phyloP scores from a whole-genome alignment of 1,139 yeast species.

The Chernovozyma sophiae-reginae region DNA sequence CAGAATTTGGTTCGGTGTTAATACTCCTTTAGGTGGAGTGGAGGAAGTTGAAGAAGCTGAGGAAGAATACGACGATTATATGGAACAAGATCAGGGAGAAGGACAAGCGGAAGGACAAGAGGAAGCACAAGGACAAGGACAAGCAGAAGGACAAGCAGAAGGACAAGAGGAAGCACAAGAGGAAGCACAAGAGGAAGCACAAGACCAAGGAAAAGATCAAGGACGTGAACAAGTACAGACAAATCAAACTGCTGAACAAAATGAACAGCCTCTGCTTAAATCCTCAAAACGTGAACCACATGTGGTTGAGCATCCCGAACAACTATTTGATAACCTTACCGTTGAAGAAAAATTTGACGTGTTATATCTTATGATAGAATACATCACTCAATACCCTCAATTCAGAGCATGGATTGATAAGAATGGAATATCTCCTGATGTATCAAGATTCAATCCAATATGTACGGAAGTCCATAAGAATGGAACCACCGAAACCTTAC shows the following conservation, averaged over 20 bases:
- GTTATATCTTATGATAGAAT: slow-evolving; percentile 37
- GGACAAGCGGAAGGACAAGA: background rate
- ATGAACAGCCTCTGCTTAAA: slow-evolving; percentile 8
- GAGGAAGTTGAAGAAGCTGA: slow-evolving; percentile 23
- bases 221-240: too few relatives aligned
- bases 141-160: slow-evolving; percentile 3
- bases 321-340: slow-evolving; percentile 32
- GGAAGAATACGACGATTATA: slow-evolving; percentile 10
- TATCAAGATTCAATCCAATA: slow-evolving; percentile 24
- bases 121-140: background rate
- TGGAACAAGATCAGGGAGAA: background rate
- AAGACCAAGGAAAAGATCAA: slow-evolving; percentile 7
- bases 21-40: slow-evolving; percentile 34
- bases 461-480: slow-evolving; percentile 14
- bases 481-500: slow-evolving; percentile 26
- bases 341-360: slow-evolving; percentile 46
- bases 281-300: too few relatives aligned
- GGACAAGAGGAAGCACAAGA: slow-evolving; percentile 8
- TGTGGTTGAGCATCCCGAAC: slow-evolving; percentile 5
- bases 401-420: slow-evolving; percentile 45
- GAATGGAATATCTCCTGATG: slow-evolving; percentile 27
- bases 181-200: slow-evolving; percentile 5
- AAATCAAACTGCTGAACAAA: too few relatives aligned
- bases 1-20: slow-evolving; percentile 39
- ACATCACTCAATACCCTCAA: slow-evolving; percentile 30